These are phyloP conservation scores for Boletus sp. DNA, from an alignment of 768 basidiomycete species.

Conservation along the genomic window DNA sequence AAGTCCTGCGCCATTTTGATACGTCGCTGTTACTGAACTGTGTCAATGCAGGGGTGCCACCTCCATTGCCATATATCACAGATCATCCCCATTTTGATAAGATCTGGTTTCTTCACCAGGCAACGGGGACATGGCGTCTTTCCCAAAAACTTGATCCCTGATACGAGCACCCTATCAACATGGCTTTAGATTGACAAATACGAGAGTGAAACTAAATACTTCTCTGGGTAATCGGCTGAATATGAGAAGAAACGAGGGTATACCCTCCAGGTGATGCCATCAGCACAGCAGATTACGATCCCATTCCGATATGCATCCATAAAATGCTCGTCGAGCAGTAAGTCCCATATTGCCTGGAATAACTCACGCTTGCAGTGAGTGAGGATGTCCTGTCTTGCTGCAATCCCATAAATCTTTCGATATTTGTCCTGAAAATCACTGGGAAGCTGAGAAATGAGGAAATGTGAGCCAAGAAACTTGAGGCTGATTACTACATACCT, in stretches of 20 bases:
- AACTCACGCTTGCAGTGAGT: background rate
- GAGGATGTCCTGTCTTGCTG: background rate
- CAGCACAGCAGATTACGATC: background rate
- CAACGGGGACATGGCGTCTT: background rate
- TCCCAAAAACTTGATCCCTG: background rate
- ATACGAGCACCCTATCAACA: background rate
- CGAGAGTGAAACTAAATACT: background rate
- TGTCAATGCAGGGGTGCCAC: background rate
- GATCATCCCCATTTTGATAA: background rate
- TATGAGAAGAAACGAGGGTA: background rate
- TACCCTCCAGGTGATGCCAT: background rate
- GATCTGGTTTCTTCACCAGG: background rate
- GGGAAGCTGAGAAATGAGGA: background rate
- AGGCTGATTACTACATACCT: background rate
- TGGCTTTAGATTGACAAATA: background rate
- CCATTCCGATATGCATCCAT: background rate
- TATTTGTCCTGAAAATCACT: background rate
- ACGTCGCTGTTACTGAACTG: background rate
- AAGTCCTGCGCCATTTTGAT: background rate
- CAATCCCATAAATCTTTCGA: background rate
- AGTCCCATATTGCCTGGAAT: background rate
- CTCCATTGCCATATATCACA: background rate
- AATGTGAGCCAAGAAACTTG: background rate
- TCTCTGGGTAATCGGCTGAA: background rate
- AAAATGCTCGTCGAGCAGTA: background rate